Evolutionary conservation across 1,139 yeast species (phyloP).

Genomic region (Blastobotrys malaysiensis): DNA sequence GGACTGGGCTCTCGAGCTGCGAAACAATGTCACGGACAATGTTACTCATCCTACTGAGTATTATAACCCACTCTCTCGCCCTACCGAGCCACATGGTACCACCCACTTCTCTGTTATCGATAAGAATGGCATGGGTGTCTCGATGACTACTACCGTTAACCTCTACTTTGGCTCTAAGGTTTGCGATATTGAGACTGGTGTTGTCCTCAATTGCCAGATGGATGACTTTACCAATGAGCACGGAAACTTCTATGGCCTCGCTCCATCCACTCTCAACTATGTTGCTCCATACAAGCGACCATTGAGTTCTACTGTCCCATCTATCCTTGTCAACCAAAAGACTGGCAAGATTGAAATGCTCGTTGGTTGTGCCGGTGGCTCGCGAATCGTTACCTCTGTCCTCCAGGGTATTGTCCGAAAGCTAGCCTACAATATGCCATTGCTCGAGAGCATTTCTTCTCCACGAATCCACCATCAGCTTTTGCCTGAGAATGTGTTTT

Average conservation of each 20-base stretch:
- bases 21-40: slow-evolving; percentile 44
- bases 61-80: slow-evolving; percentile 72
- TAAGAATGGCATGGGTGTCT: slow-evolving; percentile 60
- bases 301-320: slow-evolving; percentile 74
- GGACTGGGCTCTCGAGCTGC: slow-evolving; percentile 54
- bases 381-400: slow-evolving; percentile 74
- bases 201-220: slow-evolving; percentile 84
- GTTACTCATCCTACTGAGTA: slow-evolving; percentile 61
- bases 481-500: slow-evolving; percentile 59
- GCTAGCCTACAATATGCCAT: slow-evolving; percentile 49
- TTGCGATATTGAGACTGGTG: slow-evolving; percentile 75
- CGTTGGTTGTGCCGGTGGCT: slow-evolving; percentile 93
- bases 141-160: slow-evolving; percentile 88
- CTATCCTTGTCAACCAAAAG: slow-evolving; percentile 51
- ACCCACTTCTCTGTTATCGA: slow-evolving; percentile 80
- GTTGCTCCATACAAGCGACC: slow-evolving; percentile 75
- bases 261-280: slow-evolving; percentile 74
- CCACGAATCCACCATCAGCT: slow-evolving; percentile 89
- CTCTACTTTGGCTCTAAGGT: slow-evolving; percentile 75
- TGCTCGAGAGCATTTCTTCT: slow-evolving; percentile 62
- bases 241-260: slow-evolving; percentile 72
- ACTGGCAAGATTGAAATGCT: slow-evolving; percentile 53
- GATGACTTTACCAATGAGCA: slow-evolving; percentile 80
- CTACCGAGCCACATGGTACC: slow-evolving; percentile 78
- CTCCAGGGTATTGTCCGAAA: slow-evolving; percentile 70